Percentiles rank a stretch among this genome's conserved stretches.
Evolutionary conservation across 2,329 filamentous ascomycete genomes (phyloP).

Genomic region (Huntiella bhutanensis): DNA sequence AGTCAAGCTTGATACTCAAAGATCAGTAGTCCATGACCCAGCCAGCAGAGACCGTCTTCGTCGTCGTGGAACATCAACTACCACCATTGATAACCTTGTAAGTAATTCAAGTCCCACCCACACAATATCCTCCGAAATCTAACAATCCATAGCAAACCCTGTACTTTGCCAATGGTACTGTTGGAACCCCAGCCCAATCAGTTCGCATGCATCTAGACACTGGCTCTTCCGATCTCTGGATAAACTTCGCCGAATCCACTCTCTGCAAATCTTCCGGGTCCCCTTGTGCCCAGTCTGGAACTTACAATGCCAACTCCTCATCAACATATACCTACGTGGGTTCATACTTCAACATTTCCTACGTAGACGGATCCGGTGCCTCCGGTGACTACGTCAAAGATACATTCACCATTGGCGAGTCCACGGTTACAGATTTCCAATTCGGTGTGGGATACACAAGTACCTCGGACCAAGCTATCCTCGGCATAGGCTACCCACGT

Average conservation of each 20-base stretch:
- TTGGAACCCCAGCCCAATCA: conserved; percentile 42
- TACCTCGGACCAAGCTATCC: conserved; percentile 47
- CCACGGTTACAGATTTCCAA: conserved; percentile 37
- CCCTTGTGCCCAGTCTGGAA: conserved; percentile 42
- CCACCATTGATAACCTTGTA: conserved; percentile 38
- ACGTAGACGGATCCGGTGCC: conserved; percentile 64
- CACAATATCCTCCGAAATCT: conserved; percentile 13
- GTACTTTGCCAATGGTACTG: conserved; percentile 42
- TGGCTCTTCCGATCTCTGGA: conserved; percentile 51
- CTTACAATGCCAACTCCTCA: conserved; percentile 51
- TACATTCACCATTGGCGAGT: conserved; percentile 39
- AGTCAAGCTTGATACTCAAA: conserved; percentile 26
- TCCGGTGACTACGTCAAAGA: conserved; percentile 67
- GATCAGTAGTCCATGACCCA: conserved; percentile 21
- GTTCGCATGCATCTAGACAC: conserved; percentile 46
- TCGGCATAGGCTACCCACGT: conserved; percentile 64
- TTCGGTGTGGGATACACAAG: conserved; percentile 55
- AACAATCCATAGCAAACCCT: conserved; percentile 30
- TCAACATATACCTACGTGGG: conserved; percentile 59
- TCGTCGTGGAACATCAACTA: conserved; percentile 24
- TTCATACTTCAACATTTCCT: conserved; percentile 69
- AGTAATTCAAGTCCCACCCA: conserved; percentile 12
- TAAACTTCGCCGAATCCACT: conserved; percentile 43
- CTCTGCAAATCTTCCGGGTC: conserved; percentile 32
- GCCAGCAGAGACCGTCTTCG: conserved; percentile 26